A percentile compares a stretch with the other conserved stretches of the same genome.
Evolutionary conservation across 768 basidiomycete genomes (phyloP).

Genomic region (Naganishia vaughanmartiniae): DNA sequence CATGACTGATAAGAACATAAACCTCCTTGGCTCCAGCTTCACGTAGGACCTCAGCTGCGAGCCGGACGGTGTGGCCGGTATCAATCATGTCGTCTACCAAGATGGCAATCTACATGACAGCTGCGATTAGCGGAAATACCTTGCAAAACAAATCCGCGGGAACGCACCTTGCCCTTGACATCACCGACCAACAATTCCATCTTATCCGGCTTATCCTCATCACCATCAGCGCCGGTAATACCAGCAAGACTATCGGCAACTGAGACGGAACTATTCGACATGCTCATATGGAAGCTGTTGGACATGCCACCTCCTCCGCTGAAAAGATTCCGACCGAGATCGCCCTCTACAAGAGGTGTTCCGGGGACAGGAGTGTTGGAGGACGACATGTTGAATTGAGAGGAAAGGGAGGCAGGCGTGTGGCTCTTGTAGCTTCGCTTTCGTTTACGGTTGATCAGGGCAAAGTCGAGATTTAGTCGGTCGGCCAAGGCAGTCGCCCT

Average conservation of each 20-base stretch:
- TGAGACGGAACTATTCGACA: slow-evolving; percentile 29
- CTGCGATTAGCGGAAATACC: too few relatives aligned
- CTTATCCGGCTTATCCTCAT: slow-evolving; percentile 45
- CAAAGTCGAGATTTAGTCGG: slow-evolving; percentile 92
- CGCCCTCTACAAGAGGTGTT: slow-evolving; percentile 31
- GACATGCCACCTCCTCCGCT: slow-evolving; percentile 30
- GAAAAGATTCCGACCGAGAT: slow-evolving; percentile 11
- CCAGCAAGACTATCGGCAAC: slow-evolving; percentile 29
- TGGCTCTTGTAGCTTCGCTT: slow-evolving; percentile 55
- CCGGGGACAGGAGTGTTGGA: slow-evolving; percentile 39
- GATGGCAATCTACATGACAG: slow-evolving; percentile 69
- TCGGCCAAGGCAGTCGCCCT: slow-evolving; percentile 98
- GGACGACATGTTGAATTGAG: slow-evolving; percentile 11
- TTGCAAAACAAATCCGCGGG: not conserved
- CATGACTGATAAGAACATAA: slow-evolving; percentile 89
- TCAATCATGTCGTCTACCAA: slow-evolving; percentile 90
- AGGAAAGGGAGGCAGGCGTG: slow-evolving; percentile 45
- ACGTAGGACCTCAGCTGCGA: slow-evolving; percentile 81
- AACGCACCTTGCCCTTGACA: slow-evolving; percentile 62
- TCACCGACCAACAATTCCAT: slow-evolving; percentile 74
- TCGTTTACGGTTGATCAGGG: slow-evolving; percentile 97
- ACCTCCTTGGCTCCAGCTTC: slow-evolving; percentile 84
- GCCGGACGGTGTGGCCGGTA: slow-evolving; percentile 66
- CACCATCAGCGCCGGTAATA: slow-evolving; percentile 11
- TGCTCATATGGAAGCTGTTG: slow-evolving; percentile 31